Evolutionary conservation across 352 stramenopile species (phyloP).

Genomic region (Pythium periplocum): DNA sequence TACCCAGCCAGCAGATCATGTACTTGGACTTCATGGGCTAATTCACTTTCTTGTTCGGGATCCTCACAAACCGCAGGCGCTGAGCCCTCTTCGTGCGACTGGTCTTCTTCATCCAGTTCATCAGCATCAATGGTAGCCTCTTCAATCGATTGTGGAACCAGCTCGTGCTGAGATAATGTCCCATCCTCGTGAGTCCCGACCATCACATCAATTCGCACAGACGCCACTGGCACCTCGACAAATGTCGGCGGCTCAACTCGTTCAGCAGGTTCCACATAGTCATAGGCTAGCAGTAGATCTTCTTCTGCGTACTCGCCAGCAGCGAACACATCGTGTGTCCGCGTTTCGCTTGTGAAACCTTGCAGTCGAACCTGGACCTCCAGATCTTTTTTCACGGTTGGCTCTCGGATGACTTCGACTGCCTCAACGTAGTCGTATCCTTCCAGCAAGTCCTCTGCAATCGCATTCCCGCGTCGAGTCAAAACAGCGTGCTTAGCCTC

Average conservation of each 20-base stretch:
- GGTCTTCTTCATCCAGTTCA: not conserved
- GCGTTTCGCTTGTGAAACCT: not conserved
- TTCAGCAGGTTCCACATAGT: slow-evolving; percentile 18
- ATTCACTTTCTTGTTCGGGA: too few species aligned
- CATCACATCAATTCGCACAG: too few species aligned
- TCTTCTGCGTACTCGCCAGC: not conserved
- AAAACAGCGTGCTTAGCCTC: slow-evolving; percentile 22
- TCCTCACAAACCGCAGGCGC: too few species aligned
- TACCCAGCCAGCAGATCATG: not conserved
- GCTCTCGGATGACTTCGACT: slow-evolving; percentile 10
- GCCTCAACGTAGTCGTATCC: slow-evolving; percentile 20
- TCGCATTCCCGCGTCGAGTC: not conserved
- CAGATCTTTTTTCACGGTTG: slow-evolving; percentile 14
- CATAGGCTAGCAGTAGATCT: slow-evolving; percentile 15
- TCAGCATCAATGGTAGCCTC: not conserved
- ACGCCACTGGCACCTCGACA: too few species aligned
- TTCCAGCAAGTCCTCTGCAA: slow-evolving; percentile 14
- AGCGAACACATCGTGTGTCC: slow-evolving; percentile 4
- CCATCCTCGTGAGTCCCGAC: too few species aligned
- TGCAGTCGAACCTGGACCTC: slow-evolving; percentile 15
- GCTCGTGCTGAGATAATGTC: not conserved
- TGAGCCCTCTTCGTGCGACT: too few species aligned
- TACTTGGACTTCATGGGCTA: not conserved
- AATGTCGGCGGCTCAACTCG: not conserved
- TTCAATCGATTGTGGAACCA: not conserved